These are phyloP conservation scores for Pleurotus cornucopiae DNA, from an alignment of 768 basidiomycete species.

Conservation along the genomic window DNA sequence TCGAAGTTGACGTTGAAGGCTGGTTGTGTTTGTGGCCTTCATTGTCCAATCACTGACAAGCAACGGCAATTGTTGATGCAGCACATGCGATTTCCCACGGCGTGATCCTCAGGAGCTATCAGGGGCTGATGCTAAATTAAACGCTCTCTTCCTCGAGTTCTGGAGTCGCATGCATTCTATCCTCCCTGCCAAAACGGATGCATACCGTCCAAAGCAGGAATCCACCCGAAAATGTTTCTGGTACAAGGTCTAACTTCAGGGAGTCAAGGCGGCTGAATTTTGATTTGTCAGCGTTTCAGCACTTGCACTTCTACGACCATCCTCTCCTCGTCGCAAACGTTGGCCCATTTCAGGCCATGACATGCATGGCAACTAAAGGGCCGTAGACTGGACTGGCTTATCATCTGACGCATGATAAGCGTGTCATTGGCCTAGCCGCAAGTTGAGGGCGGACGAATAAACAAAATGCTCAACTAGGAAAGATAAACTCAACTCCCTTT, in stretches of 20 bases:
- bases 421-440: background rate
- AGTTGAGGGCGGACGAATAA: constrained; percentile 25
- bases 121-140: too few relatives aligned
- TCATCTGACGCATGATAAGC: too few relatives aligned
- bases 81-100: background rate
- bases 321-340: background rate
- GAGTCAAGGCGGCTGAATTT: too few relatives aligned
- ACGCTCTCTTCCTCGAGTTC: too few relatives aligned
- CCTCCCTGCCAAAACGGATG: too few relatives aligned
- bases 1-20: constrained; percentile 7
- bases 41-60: constrained; percentile 8
- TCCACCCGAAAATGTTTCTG: too few relatives aligned
- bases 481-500: constrained; percentile 36
- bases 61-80: background rate
- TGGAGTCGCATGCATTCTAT: too few relatives aligned
- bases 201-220: too few relatives aligned
- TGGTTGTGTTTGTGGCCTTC: constrained; percentile 8
- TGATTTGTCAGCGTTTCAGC: too few relatives aligned
- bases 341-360: constrained; percentile 18
- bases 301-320: too few relatives aligned
- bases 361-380: constrained; percentile 17
- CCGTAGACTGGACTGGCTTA: background rate
- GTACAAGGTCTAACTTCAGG: too few relatives aligned
- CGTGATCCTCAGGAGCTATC: too few relatives aligned
- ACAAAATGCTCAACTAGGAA: constrained; percentile 43